Percentiles rank a stretch among this genome's conserved stretches.
phyloP scores from a whole-genome alignment of 2,329 filamentous ascomycete genomes.

The Trematosphaeria pertusa region DNA sequence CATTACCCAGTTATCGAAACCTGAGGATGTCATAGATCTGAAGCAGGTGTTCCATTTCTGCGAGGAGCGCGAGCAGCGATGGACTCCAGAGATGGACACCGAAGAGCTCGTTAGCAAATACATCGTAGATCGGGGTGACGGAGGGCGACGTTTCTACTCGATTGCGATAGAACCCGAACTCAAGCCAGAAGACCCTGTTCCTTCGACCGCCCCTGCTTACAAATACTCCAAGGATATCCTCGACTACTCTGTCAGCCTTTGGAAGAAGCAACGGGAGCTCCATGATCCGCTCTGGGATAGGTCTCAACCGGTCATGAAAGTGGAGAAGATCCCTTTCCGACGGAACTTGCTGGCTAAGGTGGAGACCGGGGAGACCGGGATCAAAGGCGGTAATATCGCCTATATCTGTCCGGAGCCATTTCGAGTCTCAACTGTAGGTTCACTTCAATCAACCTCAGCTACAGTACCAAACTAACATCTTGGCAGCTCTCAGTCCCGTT shows the following conservation, averaged over 20 bases:
- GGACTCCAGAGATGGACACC: conserved; percentile 51
- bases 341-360: conserved; percentile 76
- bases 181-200: conserved; percentile 70
- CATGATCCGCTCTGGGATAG: conserved; percentile 60
- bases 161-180: conserved; percentile 57
- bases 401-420: conserved; percentile 81
- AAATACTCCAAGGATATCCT: conserved; percentile 67
- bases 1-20: conserved; percentile 5
- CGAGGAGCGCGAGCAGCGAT: conserved; percentile 50
- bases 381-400: conserved; percentile 59
- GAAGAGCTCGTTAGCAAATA: conserved; percentile 58
- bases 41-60: conserved; percentile 55
- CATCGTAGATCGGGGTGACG: conserved; percentile 64
- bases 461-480: no score
- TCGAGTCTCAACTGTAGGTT: conserved; percentile 74
- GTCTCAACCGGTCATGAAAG: conserved; percentile 82
- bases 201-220: conserved; percentile 57
- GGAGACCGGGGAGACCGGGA: conserved; percentile 62
- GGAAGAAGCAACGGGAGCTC: conserved; percentile 64
- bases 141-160: conserved; percentile 65
- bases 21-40: conserved; percentile 66
- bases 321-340: conserved; percentile 75
- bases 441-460: no score
- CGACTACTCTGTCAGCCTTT: conserved; percentile 83
- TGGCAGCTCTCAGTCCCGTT: conserved; percentile 70